Conservation (phyloP, 139 green algal genomes). For the Nannochloris sp. region DNA sequence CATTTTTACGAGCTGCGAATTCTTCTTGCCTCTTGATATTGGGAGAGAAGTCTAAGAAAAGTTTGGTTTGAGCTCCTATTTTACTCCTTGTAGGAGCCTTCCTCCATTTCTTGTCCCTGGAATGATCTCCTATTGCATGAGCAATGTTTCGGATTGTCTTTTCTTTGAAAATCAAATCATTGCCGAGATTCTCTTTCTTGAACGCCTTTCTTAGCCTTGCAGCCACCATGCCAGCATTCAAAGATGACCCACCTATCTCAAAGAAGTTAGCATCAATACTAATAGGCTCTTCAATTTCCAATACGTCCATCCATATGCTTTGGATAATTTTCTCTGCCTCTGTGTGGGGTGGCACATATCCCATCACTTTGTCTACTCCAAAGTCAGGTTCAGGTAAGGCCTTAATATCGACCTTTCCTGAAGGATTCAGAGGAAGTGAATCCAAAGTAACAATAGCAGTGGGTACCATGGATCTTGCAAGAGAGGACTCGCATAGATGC, state of each 20-base stretch:
- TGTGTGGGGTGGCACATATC: not conserved
- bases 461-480: conserved; percentile 22
- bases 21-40: no score
- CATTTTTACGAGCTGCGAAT: no score
- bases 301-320: not conserved
- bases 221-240: not conserved
- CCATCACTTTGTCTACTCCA: not conserved
- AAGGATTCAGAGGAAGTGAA: conserved; percentile 9
- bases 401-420: conserved; percentile 16
- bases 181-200: no score
- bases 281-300: not conserved
- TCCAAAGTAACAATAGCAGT: conserved; percentile 6
- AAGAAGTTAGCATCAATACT: not conserved
- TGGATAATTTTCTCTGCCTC: not conserved
- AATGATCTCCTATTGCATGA: no score
- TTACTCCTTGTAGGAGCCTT: no score
- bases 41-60: no score
- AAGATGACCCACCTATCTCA: not conserved
- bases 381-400: not conserved
- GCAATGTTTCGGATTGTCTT: no score
- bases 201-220: no score
- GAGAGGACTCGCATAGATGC: not conserved
- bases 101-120: no score
- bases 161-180: no score
- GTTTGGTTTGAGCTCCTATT: no score